These are phyloP conservation scores for Nannizzia gypsea DNA, from an alignment of 2,329 filamentous ascomycete species.

Conservation along the genomic window DNA sequence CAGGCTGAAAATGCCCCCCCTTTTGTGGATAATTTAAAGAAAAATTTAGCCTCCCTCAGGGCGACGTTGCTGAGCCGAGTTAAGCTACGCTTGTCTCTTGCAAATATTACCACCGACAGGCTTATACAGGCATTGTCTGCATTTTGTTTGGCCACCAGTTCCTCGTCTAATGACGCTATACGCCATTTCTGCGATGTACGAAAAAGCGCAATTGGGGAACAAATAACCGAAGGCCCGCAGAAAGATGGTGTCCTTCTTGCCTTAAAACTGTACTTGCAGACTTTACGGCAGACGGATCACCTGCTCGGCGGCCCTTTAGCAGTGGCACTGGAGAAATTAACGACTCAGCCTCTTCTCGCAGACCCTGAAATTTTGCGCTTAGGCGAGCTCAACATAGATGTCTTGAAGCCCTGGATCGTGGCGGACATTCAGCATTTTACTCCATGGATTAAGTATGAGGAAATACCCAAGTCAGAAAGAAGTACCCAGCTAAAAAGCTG, in stretches of 20 bases:
- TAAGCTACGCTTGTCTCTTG: conserved; percentile 42
- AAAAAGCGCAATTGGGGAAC: conserved; percentile 52
- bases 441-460: conserved; percentile 75
- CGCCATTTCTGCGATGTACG: conserved; percentile 66
- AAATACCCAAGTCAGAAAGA: conserved; percentile 51
- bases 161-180: conserved; percentile 65
- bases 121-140: conserved; percentile 67
- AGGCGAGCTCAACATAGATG: conserved; percentile 62
- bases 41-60: conserved; percentile 51
- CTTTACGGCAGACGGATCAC: conserved; percentile 63
- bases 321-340: conserved; percentile 56
- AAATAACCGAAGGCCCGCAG: conserved; percentile 43
- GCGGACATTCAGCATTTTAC: conserved; percentile 76
- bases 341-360: conserved; percentile 58
- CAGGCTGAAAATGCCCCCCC: conserved; percentile 38
- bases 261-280: conserved; percentile 62
- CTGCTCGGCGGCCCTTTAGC: conserved; percentile 62
- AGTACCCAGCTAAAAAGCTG: conserved; percentile 51
- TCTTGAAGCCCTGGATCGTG: conserved; percentile 67
- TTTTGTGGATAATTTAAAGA: conserved; percentile 52
- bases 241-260: conserved; percentile 47
- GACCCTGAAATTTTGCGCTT: conserved; percentile 55
- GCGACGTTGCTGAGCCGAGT: conserved; percentile 54
- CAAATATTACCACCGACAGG: conserved; percentile 32
- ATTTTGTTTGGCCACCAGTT: conserved; percentile 69